Evolutionary conservation across 2,329 filamentous ascomycete species (phyloP).

Genomic region (Penicillium janthinellum): DNA sequence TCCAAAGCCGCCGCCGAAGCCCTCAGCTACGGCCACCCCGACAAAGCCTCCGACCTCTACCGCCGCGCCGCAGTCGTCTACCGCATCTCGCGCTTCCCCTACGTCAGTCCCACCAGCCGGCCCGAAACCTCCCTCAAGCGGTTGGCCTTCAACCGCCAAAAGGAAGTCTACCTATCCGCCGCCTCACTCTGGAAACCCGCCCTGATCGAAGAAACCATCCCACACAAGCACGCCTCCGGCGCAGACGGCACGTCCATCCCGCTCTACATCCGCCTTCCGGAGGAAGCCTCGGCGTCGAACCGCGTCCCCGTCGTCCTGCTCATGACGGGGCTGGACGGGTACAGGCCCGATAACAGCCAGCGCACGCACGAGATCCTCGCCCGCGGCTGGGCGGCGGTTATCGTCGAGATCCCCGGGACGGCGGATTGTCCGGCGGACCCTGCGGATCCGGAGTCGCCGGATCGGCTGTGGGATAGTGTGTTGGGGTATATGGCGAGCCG

Average conservation of each 20-base stretch:
- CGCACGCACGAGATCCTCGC: constrained; percentile 63
- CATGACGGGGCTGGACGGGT: constrained; percentile 62
- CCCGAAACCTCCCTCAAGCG: constrained; percentile 52
- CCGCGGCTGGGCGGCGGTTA: constrained; percentile 64
- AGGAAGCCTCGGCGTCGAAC: constrained; percentile 42
- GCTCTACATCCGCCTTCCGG: constrained; percentile 65
- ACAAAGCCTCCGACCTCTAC: constrained; percentile 63
- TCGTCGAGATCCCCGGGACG: constrained; percentile 67
- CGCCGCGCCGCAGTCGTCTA: constrained; percentile 73
- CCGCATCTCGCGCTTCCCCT: constrained; percentile 71
- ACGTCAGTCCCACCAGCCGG: constrained; percentile 31
- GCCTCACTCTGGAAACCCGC: constrained; percentile 58
- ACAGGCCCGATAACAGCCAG: constrained; percentile 55
- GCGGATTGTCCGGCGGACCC: constrained; percentile 68
- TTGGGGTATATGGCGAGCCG: constrained; percentile 61
- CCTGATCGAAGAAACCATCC: constrained; percentile 63
- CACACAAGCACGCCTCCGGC: constrained; percentile 55
- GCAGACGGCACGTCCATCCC: constrained; percentile 61
- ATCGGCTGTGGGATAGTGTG: constrained; percentile 64
- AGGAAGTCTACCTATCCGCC: constrained; percentile 63
- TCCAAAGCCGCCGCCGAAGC: constrained; percentile 55
- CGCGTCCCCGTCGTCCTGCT: constrained; percentile 58
- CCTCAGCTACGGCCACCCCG: constrained; percentile 50
- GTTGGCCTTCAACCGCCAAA: constrained; percentile 66
- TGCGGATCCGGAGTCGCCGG: constrained; percentile 59